Base-by-base conservation (phyloP, 1,284 basidiomycete genomes). In the Erythrobasidium hasegawianum region DNA sequence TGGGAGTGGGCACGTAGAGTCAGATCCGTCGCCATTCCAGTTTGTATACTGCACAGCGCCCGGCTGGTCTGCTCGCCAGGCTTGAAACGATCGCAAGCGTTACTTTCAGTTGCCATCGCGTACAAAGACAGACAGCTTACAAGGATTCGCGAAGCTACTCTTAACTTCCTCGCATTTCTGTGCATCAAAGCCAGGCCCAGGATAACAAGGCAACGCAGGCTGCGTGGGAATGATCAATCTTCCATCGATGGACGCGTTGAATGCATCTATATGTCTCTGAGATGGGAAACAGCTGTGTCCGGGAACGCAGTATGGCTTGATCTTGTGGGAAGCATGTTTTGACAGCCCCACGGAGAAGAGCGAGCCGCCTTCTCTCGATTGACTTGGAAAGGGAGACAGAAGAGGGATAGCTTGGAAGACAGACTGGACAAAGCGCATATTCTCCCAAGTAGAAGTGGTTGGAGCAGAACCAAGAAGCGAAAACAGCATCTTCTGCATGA, bases 21-120 rank as follows among this genome's bases (percentile, higher is more conserved):
- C 18, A 54, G 24, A n/a, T 29, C 59, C 26, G 18, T 26, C 5
- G 59, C 55, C n/a, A 20, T 39, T 24, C 58, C 59, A 68, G 39
- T 69, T 67, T 38, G 41, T 41, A 52, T 54, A 69, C 64, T 62
- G 61, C 16, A 62, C 40, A 2, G 47, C 53, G 0, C 22, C 40
- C 1, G 65, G 59, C 5, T 68, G 68, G 20, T 67, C 65, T 1
- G 56, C 41, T 9, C 64, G 39, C 64, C 59, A 69, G 24, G 22
- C 24, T 18, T 54, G 40, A 38, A n/a, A n/a, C n/a, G n/a, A n/a
- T n/a, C n/a, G n/a, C n/a, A n/a, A n/a, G n/a, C n/a, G n/a, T n/a
- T n/a, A n/a, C n/a, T n/a, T n/a, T n/a, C n/a, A n/a, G n/a, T n/a
- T n/a, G n/a, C n/a, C n/a, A n/a, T n/a, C n/a, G n/a, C n/a, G n/a